A percentile compares a stretch with the other conserved stretches of the same genome.
Evolutionary conservation across 805 yeast species (phyloP).

Genomic region (Yarrowia divulgata): DNA sequence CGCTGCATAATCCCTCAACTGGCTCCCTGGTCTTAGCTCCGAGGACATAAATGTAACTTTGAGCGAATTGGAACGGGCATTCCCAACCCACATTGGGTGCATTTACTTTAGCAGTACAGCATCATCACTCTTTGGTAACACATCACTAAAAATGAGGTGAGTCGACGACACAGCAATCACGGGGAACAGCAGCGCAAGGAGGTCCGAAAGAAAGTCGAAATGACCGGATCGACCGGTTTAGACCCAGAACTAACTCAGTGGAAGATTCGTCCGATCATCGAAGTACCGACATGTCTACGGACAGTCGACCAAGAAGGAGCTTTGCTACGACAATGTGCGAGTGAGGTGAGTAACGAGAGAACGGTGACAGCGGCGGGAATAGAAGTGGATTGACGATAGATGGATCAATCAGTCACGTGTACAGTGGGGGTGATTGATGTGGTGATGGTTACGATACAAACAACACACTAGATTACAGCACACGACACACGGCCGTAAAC

Average conservation of each 20-base stretch:
- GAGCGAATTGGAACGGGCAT: constrained; percentile 23
- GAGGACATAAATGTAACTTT: constrained; percentile 34
- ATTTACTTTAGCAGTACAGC: constrained; percentile 6
- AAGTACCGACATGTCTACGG: constrained; percentile 97
- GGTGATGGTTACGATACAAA: neutral
- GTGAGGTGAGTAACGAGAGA: constrained; percentile 43
- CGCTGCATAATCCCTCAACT: constrained; percentile 9
- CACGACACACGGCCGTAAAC: constrained; percentile 8
- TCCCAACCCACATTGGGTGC: constrained; percentile 32
- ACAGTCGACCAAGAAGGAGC: constrained; percentile 76
- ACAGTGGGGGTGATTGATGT: neutral
- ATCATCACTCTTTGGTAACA: constrained; percentile 37
- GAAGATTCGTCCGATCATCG: constrained; percentile 91
- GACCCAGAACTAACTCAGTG: constrained; percentile 44
- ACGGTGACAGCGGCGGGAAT: constrained; percentile 43
- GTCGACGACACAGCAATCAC: neutral
- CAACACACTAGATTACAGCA: constrained; percentile 4
- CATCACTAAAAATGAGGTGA: constrained; percentile 38
- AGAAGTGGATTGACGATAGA: no score
- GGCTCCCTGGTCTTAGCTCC: constrained; percentile 17
- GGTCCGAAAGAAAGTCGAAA: no score
- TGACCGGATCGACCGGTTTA: no score
- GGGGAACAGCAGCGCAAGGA: no score
- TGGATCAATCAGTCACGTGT: neutral
- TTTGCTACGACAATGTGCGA: constrained; percentile 69